Conservation (phyloP, 169 alveolate species). For the Babesia bigemina region DNA sequence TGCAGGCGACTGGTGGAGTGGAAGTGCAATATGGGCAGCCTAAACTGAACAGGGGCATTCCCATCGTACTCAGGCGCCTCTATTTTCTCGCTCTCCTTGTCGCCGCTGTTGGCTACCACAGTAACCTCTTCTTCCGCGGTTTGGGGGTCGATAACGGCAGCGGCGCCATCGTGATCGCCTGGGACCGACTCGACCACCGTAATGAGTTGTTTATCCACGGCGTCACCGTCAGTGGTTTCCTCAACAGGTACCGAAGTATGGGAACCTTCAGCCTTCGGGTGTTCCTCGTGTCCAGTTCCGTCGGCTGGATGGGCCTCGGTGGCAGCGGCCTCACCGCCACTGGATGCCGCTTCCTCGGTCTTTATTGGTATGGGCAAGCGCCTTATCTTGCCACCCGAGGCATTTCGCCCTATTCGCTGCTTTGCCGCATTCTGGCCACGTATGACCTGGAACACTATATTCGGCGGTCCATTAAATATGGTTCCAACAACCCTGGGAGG, state of each 20-base stretch:
- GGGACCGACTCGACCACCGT: background rate
- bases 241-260: background rate
- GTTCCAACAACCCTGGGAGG: background rate
- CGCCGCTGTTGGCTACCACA: background rate
- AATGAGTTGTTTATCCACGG: background rate
- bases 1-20: conserved; percentile 53
- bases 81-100: background rate
- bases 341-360: conserved; percentile 1
- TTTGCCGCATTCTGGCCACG: conserved; percentile 7
- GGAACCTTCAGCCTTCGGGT: background rate
- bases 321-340: background rate
- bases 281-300: background rate
- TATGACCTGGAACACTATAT: conserved; percentile 28
- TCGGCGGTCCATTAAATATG: conserved; percentile 8
- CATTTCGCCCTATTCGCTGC: conserved; percentile 55
- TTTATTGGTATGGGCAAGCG: conserved; percentile 56
- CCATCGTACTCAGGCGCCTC: conserved; percentile 27
- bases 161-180: background rate
- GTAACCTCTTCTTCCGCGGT: background rate
- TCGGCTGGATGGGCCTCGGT: background rate
- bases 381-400: conserved; percentile 53
- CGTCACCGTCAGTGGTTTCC: background rate
- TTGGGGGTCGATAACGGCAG: background rate
- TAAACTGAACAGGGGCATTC: conserved; percentile 35
- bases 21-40: conserved; percentile 54